Evolutionary conservation across 2,329 filamentous ascomycete species (phyloP).

Genomic region (Botrytis porri): DNA sequence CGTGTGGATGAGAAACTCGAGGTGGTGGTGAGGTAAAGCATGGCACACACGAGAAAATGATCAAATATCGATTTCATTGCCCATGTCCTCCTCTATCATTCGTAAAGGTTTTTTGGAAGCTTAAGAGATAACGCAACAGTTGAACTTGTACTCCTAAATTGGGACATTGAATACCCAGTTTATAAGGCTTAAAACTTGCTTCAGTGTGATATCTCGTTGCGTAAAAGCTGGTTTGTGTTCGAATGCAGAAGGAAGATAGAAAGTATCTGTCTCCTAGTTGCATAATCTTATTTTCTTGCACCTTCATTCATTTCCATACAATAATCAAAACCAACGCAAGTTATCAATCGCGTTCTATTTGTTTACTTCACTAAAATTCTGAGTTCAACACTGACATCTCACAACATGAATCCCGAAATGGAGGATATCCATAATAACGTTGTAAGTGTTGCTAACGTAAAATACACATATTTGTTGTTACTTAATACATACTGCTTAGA

Average conservation of each 20-base stretch:
- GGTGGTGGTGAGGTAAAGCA: not conserved
- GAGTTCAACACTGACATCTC: not conserved
- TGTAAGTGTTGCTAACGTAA: not conserved
- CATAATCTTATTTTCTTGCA: not conserved
- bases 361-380: not conserved
- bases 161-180: not conserved
- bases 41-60: not conserved
- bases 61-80: not conserved
- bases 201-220: not conserved
- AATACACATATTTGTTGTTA: not conserved
- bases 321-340: not conserved
- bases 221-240: not conserved
- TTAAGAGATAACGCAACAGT: not conserved
- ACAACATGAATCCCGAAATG: not conserved
- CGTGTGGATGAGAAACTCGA: not conserved
- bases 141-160: not conserved
- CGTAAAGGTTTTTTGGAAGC: accelerated
- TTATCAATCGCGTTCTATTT: not conserved
- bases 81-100: not conserved
- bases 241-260: not conserved
- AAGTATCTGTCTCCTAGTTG: not conserved
- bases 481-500: not conserved
- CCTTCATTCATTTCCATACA: not conserved
- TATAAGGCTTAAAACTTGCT: accelerated
- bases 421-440: not conserved